Evolutionary conservation across 768 basidiomycete genomes (phyloP), one percentile per base, ranked within the genome.

Genomic region (Trametes punicea): DNA sequence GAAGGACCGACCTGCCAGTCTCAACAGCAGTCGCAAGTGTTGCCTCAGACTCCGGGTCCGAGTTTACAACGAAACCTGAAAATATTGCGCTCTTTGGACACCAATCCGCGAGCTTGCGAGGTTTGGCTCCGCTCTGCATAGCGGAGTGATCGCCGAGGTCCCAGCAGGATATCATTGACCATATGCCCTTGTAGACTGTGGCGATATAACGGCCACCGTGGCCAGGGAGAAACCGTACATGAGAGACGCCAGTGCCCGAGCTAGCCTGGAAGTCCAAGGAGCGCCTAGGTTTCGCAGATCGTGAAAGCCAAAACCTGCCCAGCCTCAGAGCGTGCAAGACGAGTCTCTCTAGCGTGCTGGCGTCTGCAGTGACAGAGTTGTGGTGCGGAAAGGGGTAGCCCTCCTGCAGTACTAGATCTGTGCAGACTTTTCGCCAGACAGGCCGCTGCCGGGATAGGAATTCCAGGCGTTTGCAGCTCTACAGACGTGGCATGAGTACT

Each of bases 151-250:
- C 25, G 10, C 55, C 68, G 21, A 81, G 61, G 51, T 81, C 75
- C 82, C 86, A 85, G 18, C 84, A 62, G 1, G 75, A 72, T 44
- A 87, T 61, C 16, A 74, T 71, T 36, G 81, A 81, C 86, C 86
- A 88, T 46, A 88, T 78, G 6, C 76, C 74, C 56, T 79, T 80
- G 3, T 82, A 82, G 8, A 83, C 74, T 6, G 80, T 80, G 52
- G 85, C 47, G 3, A 87, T 49, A 67, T 80, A 76, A 40, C 66
- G 70, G 6, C 72, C 75, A 1, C 68, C 74, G 34, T 68, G 67
- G 5, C 76, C 76, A 7, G 77, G 79, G 0, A 87, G 52, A 60
- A 88, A 81, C 13, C 73, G 77, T 15, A 87, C 72, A 10, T 82
- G 75, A 13, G 78, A 76, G 15, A 88, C 74, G 1, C 74, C 67